Base-by-base conservation (phyloP, 345 rosid species). In the Sonneratia caseolaris region DNA sequence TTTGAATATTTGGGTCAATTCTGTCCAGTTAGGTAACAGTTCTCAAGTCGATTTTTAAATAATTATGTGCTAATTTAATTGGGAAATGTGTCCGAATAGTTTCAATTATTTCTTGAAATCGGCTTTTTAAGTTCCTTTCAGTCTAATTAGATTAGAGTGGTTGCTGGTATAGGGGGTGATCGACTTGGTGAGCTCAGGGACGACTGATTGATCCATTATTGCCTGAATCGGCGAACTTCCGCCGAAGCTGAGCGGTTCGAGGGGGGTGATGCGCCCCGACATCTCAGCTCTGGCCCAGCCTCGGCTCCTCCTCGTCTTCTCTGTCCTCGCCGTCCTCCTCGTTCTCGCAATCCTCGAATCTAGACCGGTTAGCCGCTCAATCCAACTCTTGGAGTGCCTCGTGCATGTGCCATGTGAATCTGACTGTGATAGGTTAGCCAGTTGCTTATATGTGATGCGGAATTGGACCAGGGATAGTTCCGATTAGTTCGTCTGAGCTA, bases 211-310 rank as follows among this genome's bases (percentile, higher is more conserved):
- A 56, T 40, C 9, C 43, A 40, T 40, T 40, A 1, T 27, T 21
- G 62, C 64, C 24, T 59, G 35, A 22, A 59, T 3, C 7, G 9
- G 14, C 10, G 35, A 22, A 36, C 64, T 21, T 57, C 64, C 64
- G 10, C 64, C 18, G 43, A 40, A 40, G 43, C 7, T 4, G 43
- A 40, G 43, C 43, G 43, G 9, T 40, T 40, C 43, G 59, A 59
- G 42, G 22, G 22, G 64, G 72, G 76, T 70, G 73, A 89, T 84
- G 91, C 86, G 88, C 68, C 86, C 89, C 72, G 89, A 76, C 79
- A 86, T 91, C 81, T 82, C 88, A 69, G 70, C 72, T 76, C 81
- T 89, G 80, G 40, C 79, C 66, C 91, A 88, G 64, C 92, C 94
- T 6, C 85, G 87, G 75, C 81, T 76, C 79, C 81, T 89, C 68